Conservation (phyloP, 1,284 basidiomycete genomes). For the Cutaneotrichosporon sp. region DNA sequence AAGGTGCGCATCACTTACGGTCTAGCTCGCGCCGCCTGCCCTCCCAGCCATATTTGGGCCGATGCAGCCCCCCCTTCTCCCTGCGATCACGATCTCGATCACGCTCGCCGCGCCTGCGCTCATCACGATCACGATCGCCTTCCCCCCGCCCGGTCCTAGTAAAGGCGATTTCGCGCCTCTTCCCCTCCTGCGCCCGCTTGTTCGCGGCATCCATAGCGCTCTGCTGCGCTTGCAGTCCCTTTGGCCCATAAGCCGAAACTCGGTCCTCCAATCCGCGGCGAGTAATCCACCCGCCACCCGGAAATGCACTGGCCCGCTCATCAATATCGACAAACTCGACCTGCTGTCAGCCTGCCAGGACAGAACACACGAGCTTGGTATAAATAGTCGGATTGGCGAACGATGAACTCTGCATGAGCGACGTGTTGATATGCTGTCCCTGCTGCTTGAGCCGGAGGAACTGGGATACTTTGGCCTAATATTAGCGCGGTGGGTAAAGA, state of each 20-base stretch:
- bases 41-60: constrained; percentile 7
- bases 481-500: not conserved
- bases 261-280: constrained; percentile 32
- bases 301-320: constrained; percentile 78
- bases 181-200: constrained; percentile 57
- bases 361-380: constrained; percentile 63
- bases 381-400: constrained; percentile 96
- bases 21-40: constrained; percentile 7
- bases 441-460: constrained; percentile 73
- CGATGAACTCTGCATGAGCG: constrained; percentile 79
- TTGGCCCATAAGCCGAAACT: constrained; percentile 34
- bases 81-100: constrained; percentile 19
- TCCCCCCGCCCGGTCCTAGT: constrained; percentile 31
- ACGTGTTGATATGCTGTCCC: constrained; percentile 86
- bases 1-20: not conserved
- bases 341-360: constrained; percentile 24
- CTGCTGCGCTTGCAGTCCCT: constrained; percentile 55
- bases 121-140: constrained; percentile 19
- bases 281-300: constrained; percentile 51
- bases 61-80: constrained; percentile 9
- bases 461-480: constrained; percentile 71
- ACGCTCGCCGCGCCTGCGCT: constrained; percentile 15
- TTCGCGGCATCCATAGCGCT: constrained; percentile 63
- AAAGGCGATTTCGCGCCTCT: constrained; percentile 64
- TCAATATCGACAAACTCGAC: constrained; percentile 88